Evolutionary conservation across 2,329 filamentous ascomycete genomes (phyloP).

Genomic region (Aspergillus aculeatinus): DNA sequence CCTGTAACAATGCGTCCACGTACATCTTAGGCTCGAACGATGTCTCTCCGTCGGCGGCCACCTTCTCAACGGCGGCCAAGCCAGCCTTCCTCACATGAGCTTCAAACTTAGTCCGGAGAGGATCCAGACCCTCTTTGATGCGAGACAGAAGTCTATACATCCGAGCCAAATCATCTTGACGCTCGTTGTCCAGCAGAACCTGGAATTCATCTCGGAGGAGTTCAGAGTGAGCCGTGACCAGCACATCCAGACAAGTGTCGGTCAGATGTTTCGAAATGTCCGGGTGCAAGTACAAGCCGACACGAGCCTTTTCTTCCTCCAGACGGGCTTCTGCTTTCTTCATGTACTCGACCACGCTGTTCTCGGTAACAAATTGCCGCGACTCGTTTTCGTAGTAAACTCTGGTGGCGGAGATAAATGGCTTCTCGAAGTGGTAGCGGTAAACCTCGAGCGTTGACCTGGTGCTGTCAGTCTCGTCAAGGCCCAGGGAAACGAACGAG

Average conservation of each 20-base stretch:
- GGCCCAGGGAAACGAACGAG: constrained; percentile 89
- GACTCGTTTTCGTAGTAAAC: constrained; percentile 90
- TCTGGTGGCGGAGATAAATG: constrained; percentile 82
- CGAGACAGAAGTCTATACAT: constrained; percentile 92
- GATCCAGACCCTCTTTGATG: constrained; percentile 88
- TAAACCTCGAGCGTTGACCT: constrained; percentile 97
- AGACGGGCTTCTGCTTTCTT: constrained; percentile 93
- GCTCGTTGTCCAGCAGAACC: constrained; percentile 85
- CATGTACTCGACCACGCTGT: constrained; percentile 99
- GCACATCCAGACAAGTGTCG: constrained; percentile 80
- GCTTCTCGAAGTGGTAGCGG: constrained; percentile 84
- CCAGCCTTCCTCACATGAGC: constrained; percentile 89
- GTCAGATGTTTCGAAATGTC: constrained; percentile 85
- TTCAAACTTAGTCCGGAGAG: constrained; percentile 83
- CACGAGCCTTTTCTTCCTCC: constrained; percentile 90
- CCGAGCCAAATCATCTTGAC: constrained; percentile 89
- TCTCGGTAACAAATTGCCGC: constrained; percentile 90
- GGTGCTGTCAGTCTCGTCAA: constrained; percentile 88
- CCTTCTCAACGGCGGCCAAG: constrained; percentile 83
- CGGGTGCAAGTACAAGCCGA: constrained; percentile 83
- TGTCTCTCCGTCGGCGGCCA: constrained; percentile 75
- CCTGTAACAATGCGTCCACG: constrained; percentile 89
- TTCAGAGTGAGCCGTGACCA: constrained; percentile 83
- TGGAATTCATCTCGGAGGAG: constrained; percentile 96
- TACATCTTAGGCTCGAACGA: constrained; percentile 95